Evolutionary conservation across 805 yeast species (phyloP).

Genomic region (Saccharomycopsis vini): DNA sequence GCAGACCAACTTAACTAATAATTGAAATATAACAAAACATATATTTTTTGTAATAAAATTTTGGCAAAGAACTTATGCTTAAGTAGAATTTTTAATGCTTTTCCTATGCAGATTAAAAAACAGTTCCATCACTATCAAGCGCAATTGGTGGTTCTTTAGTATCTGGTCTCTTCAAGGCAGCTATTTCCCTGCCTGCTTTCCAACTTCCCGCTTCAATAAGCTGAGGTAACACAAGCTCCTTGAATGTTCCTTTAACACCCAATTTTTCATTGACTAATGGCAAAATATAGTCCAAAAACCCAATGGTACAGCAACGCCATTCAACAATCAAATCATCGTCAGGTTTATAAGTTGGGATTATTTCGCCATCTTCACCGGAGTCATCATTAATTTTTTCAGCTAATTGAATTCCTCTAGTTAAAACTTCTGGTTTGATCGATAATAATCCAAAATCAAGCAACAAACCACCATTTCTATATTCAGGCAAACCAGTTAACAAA

Average conservation of each 20-base stretch:
- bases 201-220: slow-evolving; percentile 62
- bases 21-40: too few species aligned
- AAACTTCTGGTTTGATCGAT: slow-evolving; percentile 34
- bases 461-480: slow-evolving; percentile 57
- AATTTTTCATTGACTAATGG: slow-evolving; percentile 43
- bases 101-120: slow-evolving; percentile 33
- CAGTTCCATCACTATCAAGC: slow-evolving; percentile 55
- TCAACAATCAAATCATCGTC: slow-evolving; percentile 55
- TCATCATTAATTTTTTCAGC: slow-evolving; percentile 27
- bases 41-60: too few species aligned
- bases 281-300: slow-evolving; percentile 43
- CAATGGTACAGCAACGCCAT: slow-evolving; percentile 58
- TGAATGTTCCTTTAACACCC: slow-evolving; percentile 24
- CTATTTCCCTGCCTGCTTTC: slow-evolving; percentile 57
- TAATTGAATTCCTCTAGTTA: slow-evolving; percentile 30
- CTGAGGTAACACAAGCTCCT: slow-evolving; percentile 41
- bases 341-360: slow-evolving; percentile 43
- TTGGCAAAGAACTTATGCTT: neutral
- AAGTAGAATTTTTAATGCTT: neutral
- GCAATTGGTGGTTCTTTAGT: slow-evolving; percentile 59
- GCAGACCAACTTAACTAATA: too few species aligned
- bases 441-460: slow-evolving; percentile 48
- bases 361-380: slow-evolving; percentile 19
- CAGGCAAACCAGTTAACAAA: slow-evolving; percentile 49
- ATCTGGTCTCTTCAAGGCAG: slow-evolving; percentile 38